These are phyloP conservation scores for Penicillium sclerotiorum DNA, from an alignment of 2,329 filamentous ascomycete genomes.

Conservation along the genomic window DNA sequence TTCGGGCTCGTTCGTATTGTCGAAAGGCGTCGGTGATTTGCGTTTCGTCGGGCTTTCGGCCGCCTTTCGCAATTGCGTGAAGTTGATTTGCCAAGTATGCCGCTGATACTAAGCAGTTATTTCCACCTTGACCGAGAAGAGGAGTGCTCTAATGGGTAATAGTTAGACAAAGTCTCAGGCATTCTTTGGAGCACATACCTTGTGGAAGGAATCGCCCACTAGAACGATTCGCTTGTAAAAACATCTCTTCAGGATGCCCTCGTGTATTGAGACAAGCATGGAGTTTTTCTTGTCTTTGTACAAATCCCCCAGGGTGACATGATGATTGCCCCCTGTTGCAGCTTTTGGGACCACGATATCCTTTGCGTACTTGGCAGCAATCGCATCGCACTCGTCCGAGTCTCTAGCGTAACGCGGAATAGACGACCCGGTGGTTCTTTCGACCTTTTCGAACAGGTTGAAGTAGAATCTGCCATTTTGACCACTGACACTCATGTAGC, in stretches of 20 bases:
- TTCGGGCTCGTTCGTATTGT: background rate
- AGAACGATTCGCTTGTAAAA: background rate
- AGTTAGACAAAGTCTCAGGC: no score
- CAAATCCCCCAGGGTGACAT: background rate
- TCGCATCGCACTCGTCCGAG: background rate
- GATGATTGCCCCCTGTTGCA: no score
- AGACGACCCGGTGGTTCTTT: background rate
- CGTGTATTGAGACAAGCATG: background rate
- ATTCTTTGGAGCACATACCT: background rate
- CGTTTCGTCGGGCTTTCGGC: background rate
- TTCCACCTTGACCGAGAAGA: background rate
- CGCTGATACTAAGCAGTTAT: background rate
- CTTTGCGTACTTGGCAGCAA: background rate
- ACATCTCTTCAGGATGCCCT: background rate
- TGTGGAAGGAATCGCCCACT: background rate
- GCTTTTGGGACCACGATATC: background rate
- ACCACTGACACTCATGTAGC: background rate
- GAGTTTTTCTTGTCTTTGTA: background rate
- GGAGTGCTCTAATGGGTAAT: background rate
- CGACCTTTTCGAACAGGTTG: background rate
- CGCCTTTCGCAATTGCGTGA: background rate
- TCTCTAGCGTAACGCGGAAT: background rate
- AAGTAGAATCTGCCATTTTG: background rate
- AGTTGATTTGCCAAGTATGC: background rate
- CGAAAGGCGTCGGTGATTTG: background rate